A percentile compares a stretch with the other conserved stretches of the same genome.
Evolutionary conservation across 2,329 filamentous ascomycete genomes (phyloP).

Genomic region (Graphilbum ipis-grandicollis): DNA sequence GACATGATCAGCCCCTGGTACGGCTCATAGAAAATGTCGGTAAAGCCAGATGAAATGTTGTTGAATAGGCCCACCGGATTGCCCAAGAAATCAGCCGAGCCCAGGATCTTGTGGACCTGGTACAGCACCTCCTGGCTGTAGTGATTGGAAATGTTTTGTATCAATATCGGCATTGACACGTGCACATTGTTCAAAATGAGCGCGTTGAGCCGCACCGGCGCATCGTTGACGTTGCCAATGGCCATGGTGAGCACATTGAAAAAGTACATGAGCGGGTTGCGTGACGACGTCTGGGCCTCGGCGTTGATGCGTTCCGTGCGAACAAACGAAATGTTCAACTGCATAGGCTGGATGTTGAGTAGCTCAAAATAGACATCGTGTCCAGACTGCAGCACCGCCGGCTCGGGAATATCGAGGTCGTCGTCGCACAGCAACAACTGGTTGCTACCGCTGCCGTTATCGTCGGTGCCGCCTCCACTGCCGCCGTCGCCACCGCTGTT

Average conservation of each 20-base stretch:
- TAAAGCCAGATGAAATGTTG: conserved; percentile 91
- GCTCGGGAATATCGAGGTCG: conserved; percentile 78
- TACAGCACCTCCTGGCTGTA: conserved; percentile 94
- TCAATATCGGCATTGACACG: conserved; percentile 68
- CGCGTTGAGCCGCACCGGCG: conserved; percentile 82
- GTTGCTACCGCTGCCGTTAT: conserved; percentile 45
- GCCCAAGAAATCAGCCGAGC: conserved; percentile 91
- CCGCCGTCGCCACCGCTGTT: conserved; percentile 28
- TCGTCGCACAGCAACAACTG: conserved; percentile 83
- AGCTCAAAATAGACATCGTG: conserved; percentile 98
- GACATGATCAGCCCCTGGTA: conserved; percentile 94
- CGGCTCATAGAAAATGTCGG: conserved; percentile 97
- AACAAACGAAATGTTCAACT: conserved; percentile 92
- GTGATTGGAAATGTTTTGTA: conserved; percentile 78
- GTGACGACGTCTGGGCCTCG: conserved; percentile 79
- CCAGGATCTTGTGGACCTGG: conserved; percentile 93
- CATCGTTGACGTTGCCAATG: conserved; percentile 97
- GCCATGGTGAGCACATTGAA: conserved; percentile 99
- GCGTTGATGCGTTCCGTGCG: conserved; percentile 92
- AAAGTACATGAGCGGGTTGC: conserved; percentile 95
- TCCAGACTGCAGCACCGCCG: conserved; percentile 63
- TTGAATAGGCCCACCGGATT: conserved; percentile 97
- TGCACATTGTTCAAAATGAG: conserved; percentile 89
- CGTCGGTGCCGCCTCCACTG: conserved; percentile 44
- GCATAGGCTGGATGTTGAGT: conserved; percentile 94